phyloP scores from a whole-genome alignment of 257 asterid species.

The Parsonsia alboflavescens region DNA sequence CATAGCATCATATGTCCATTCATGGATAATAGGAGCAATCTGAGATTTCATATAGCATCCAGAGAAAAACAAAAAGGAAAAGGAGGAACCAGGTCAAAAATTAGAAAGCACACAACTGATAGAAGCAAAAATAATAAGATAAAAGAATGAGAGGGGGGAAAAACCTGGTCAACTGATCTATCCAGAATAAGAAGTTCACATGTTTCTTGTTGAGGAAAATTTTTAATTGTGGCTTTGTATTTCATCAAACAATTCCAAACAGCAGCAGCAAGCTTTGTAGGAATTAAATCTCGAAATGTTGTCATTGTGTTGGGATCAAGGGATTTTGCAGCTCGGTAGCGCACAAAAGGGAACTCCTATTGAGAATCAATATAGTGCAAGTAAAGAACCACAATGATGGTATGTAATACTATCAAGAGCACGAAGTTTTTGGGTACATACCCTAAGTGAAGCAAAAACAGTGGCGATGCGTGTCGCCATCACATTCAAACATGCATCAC shows the following conservation, averaged over 20 bases:
- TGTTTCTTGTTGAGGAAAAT: slow-evolving; percentile 91
- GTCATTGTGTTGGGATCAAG: slow-evolving; percentile 91
- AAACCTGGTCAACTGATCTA: slow-evolving; percentile 96
- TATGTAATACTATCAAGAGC: slow-evolving; percentile 12
- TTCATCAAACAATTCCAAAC: slow-evolving; percentile 90
- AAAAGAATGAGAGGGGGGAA: too few species aligned
- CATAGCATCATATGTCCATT: slow-evolving; percentile 99
- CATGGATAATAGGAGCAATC: slow-evolving; percentile 98
- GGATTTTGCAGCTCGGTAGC: slow-evolving; percentile 90
- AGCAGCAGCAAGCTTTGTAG: slow-evolving; percentile 95
- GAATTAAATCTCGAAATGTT: slow-evolving; percentile 88
- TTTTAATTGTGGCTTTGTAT: slow-evolving; percentile 70
- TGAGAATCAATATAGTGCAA: slow-evolving; percentile 24
- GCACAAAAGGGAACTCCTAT: slow-evolving; percentile 96
- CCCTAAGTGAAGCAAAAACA: slow-evolving; percentile 91
- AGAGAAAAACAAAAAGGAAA: background rate
- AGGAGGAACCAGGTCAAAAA: background rate
- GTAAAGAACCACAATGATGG: slow-evolving; percentile 10
- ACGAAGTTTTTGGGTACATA: slow-evolving; percentile 25
- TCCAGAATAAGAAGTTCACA: slow-evolving; percentile 95
- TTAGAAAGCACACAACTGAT: slow-evolving; percentile 5
- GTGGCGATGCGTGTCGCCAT: slow-evolving; percentile 96
- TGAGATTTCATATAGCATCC: slow-evolving; percentile 17
- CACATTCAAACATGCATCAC: slow-evolving; percentile 70
- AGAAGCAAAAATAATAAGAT: background rate